phyloP scores from a whole-genome alignment of 2,329 filamentous ascomycete genomes.

The Penicillium italicum region DNA sequence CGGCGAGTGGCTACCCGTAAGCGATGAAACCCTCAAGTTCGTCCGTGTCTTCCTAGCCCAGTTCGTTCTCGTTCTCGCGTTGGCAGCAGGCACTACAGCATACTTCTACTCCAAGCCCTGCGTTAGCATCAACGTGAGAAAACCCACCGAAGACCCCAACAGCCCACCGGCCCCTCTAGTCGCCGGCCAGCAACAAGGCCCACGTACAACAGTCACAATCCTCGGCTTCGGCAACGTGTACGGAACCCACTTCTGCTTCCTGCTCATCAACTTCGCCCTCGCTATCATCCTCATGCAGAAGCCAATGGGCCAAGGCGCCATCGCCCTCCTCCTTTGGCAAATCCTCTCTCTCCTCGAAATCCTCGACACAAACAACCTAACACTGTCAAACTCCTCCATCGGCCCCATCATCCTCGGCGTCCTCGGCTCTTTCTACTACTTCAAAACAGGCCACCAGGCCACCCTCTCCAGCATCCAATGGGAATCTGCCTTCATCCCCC shows the following conservation, averaged over 20 bases:
- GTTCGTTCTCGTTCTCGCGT: slow-evolving; percentile 70
- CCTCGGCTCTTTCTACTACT: slow-evolving; percentile 92
- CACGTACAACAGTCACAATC: slow-evolving; percentile 62
- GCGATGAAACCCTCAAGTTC: slow-evolving; percentile 64
- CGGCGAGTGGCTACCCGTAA: slow-evolving; percentile 73
- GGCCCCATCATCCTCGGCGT: slow-evolving; percentile 80
- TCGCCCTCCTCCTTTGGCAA: slow-evolving; percentile 82
- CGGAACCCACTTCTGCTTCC: slow-evolving; percentile 81
- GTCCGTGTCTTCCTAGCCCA: slow-evolving; percentile 76
- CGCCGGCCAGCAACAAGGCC: slow-evolving; percentile 20
- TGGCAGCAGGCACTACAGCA: slow-evolving; percentile 78
- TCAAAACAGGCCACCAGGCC: slow-evolving; percentile 96
- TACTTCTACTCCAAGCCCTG: slow-evolving; percentile 84
- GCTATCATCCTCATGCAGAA: slow-evolving; percentile 80
- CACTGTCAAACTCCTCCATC: slow-evolving; percentile 62
- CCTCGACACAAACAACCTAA: slow-evolving; percentile 58
- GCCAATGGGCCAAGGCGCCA: slow-evolving; percentile 84
- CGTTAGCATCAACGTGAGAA: slow-evolving; percentile 64
- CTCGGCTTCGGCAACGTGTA: slow-evolving; percentile 92
- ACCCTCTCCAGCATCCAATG: slow-evolving; percentile 85
- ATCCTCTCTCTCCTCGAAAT: slow-evolving; percentile 71
- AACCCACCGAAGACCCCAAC: slow-evolving; percentile 45
- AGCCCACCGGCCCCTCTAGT: slow-evolving; percentile 28
- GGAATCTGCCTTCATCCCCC: slow-evolving; percentile 89
- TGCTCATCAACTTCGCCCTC: slow-evolving; percentile 73